Percentiles rank a stretch among this genome's conserved stretches.
Conservation (phyloP, 345 rosid species). For the Nephelium lappaceum region DNA sequence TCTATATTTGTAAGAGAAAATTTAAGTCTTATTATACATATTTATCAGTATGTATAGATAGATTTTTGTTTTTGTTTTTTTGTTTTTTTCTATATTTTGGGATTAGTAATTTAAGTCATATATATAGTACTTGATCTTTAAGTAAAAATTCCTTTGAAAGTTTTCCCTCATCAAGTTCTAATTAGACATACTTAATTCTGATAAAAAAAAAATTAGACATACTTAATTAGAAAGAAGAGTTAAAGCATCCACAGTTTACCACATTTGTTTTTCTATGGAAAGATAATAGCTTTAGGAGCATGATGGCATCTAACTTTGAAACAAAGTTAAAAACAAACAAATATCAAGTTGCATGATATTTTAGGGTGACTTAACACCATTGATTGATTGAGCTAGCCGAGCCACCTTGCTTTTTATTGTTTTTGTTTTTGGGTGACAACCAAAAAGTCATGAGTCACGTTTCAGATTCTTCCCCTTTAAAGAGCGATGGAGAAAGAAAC, state of each 20-base stretch:
- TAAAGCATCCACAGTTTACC: not conserved
- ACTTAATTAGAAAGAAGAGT: not conserved
- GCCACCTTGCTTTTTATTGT: not conserved
- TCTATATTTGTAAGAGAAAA: too few relatives aligned
- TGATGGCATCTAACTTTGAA: not conserved
- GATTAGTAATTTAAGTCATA: too few relatives aligned
- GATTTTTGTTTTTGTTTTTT: too few relatives aligned
- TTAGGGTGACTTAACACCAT: not conserved
- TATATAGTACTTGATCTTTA: too few relatives aligned
- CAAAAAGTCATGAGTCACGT: not conserved
- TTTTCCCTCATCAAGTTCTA: too few relatives aligned
- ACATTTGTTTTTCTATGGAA: not conserved
- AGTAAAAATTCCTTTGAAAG: too few relatives aligned
- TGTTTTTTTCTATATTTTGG: too few relatives aligned
- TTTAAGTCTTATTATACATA: too few relatives aligned
- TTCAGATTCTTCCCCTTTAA: constrained; percentile 6
- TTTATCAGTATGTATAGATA: too few relatives aligned
- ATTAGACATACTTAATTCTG: too few relatives aligned
- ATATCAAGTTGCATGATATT: not conserved
- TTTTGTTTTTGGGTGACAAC: not conserved
- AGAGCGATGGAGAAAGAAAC: not conserved
- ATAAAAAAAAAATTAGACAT: too few relatives aligned
- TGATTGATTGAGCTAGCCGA: not conserved
- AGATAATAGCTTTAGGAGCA: not conserved
- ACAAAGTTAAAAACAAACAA: constrained; percentile 2